Evolutionary conservation across 768 basidiomycete species (phyloP).

Genomic region (Lactifluus subvellereus): DNA sequence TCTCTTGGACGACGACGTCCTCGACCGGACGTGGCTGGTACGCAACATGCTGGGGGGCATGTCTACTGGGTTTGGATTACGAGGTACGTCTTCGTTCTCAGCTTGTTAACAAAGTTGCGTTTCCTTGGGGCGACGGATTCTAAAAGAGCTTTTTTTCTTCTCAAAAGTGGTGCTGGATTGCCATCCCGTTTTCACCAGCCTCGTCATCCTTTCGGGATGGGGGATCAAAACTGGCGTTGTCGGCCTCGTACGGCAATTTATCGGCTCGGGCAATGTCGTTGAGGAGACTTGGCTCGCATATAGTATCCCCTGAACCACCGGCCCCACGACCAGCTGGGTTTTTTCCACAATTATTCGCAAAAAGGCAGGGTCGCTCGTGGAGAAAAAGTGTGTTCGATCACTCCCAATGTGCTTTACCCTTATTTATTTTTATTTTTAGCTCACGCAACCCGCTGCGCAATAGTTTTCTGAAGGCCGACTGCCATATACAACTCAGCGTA

Average conservation of each 20-base stretch:
- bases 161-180: conserved; percentile 67
- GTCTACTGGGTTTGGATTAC: conserved; percentile 80
- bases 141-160: background rate
- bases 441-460: too few relatives aligned
- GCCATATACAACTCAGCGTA: too few relatives aligned
- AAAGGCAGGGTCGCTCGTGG: too few relatives aligned
- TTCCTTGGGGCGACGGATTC: background rate
- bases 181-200: conserved; percentile 65
- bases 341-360: too few relatives aligned
- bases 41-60: conserved; percentile 80
- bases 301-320: conserved; percentile 56
- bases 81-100: conserved; percentile 43
- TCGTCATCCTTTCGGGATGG: conserved; percentile 76
- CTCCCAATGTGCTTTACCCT: too few relatives aligned
- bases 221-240: conserved; percentile 59
- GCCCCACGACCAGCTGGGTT: too few relatives aligned
- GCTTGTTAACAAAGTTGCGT: background rate
- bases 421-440: too few relatives aligned
- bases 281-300: conserved; percentile 77
- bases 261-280: conserved; percentile 50
- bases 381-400: too few relatives aligned
- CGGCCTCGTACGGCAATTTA: conserved; percentile 57
- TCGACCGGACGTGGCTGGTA: conserved; percentile 81
- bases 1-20: conserved; percentile 61
- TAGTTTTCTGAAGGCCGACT: too few relatives aligned